Evolutionary conservation across 2,329 filamentous ascomycete genomes (phyloP).

Genomic region (Gliomastix tumulicola): DNA sequence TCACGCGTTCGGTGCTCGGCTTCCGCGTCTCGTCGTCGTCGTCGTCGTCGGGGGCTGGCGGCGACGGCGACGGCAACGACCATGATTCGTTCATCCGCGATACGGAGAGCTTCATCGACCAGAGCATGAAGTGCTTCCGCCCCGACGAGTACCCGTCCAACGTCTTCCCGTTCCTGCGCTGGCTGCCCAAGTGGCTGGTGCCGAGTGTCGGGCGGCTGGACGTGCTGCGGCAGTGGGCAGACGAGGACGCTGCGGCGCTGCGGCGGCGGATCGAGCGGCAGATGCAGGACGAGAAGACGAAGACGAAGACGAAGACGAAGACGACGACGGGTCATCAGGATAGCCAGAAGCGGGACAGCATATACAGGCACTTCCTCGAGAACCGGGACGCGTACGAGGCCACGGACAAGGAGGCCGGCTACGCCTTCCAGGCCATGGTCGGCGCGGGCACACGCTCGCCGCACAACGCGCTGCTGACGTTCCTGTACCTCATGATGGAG

Average conservation of each 20-base stretch:
- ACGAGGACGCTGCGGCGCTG: too few relatives aligned
- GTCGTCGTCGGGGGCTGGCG: too few relatives aligned
- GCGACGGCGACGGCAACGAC: too few relatives aligned
- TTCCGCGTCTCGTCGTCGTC: not conserved
- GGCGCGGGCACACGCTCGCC: slow-evolving; percentile 28
- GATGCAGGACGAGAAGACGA: slow-evolving; percentile 5
- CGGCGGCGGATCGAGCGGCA: slow-evolving; percentile 6
- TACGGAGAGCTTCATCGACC: not conserved
- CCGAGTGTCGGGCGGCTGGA: slow-evolving; percentile 8
- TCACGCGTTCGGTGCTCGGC: not conserved
- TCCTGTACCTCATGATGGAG: slow-evolving; percentile 16
- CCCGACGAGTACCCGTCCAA: slow-evolving; percentile 20
- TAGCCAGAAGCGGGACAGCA: slow-evolving; percentile 2
- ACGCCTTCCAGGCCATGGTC: slow-evolving; percentile 22
- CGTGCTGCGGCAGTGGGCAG: too few relatives aligned
- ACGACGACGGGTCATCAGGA: too few relatives aligned
- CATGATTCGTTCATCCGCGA: not conserved
- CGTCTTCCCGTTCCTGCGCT: slow-evolving; percentile 18
- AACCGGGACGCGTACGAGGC: slow-evolving; percentile 4
- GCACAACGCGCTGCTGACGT: slow-evolving; percentile 16
- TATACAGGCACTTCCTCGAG: slow-evolving; percentile 3
- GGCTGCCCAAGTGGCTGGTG: slow-evolving; percentile 17
- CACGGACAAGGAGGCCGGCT: slow-evolving; percentile 15
- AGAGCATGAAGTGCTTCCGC: slow-evolving; percentile 1
- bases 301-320: too few relatives aligned